Evolutionary conservation across 2,329 filamentous ascomycete species (phyloP).

Genomic region (Alternaria brassicae): DNA sequence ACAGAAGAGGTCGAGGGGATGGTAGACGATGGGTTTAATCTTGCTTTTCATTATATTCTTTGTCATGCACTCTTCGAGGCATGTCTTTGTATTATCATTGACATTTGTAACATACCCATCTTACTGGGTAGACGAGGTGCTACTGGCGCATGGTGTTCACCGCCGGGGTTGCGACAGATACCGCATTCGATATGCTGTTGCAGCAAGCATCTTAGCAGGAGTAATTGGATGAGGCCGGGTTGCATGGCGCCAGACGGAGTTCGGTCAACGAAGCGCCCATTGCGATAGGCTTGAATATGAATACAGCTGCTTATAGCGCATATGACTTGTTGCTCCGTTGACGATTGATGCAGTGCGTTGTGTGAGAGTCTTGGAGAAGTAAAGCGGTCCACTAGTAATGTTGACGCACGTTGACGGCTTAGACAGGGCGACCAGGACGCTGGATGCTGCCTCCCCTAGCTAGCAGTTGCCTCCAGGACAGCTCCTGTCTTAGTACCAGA

Average conservation of each 20-base stretch:
- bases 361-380: neutral
- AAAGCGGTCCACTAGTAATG: conserved; percentile 2
- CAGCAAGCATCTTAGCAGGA: conserved; percentile 29
- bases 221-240: conserved; percentile 18
- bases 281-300: conserved; percentile 8
- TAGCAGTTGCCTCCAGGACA: conserved; percentile 8
- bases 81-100: conserved; percentile 28
- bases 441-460: conserved; percentile 18
- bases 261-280: conserved; percentile 15
- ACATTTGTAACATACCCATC: conserved; percentile 30
- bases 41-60: conserved; percentile 15
- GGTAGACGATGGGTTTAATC: conserved; percentile 16
- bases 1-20: conserved; percentile 39
- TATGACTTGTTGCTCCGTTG: neutral
- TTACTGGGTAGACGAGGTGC: conserved; percentile 16
- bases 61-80: conserved; percentile 12
- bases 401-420: conserved; percentile 14
- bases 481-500: conserved; percentile 7
- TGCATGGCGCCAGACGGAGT: conserved; percentile 7
- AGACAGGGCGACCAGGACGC: conserved; percentile 20
- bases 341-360: neutral
- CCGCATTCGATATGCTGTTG: conserved; percentile 12
- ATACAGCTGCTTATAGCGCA: neutral
- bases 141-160: conserved; percentile 24
- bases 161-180: conserved; percentile 1